Evolutionary conservation across 257 asterid genomes (phyloP).

Genomic region (Fraxinus quadrangulata): DNA sequence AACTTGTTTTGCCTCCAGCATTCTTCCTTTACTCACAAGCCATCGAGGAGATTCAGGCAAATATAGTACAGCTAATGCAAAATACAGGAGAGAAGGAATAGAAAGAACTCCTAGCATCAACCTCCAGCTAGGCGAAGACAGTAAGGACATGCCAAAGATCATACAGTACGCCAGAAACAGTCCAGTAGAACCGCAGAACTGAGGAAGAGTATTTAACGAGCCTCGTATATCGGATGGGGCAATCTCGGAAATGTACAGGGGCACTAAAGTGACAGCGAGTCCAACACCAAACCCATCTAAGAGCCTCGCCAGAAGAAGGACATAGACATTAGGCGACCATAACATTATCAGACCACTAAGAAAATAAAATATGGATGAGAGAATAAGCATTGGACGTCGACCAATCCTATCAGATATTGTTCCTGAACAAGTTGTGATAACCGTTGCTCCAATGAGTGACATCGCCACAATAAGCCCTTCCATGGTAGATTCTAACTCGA

Average conservation of each 20-base stretch:
- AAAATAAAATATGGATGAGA: slow-evolving; percentile 25
- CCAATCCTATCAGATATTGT: slow-evolving; percentile 27
- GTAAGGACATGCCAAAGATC: slow-evolving; percentile 34
- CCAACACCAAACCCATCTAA: slow-evolving; percentile 29
- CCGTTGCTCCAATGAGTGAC: slow-evolving; percentile 29
- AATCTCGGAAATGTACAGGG: slow-evolving; percentile 28
- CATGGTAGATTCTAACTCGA: slow-evolving; percentile 5
- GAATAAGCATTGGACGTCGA: slow-evolving; percentile 30
- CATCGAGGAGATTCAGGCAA: slow-evolving; percentile 35
- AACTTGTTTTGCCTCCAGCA: slow-evolving; percentile 33
- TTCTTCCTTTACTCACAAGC: slow-evolving; percentile 35
- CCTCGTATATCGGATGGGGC: slow-evolving; percentile 34
- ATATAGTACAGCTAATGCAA: slow-evolving; percentile 13
- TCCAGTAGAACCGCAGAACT: slow-evolving; percentile 27
- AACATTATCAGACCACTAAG: slow-evolving; percentile 26
- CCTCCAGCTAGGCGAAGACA: slow-evolving; percentile 30
- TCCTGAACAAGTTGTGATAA: slow-evolving; percentile 28
- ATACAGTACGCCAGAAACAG: slow-evolving; percentile 32
- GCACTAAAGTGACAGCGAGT: slow-evolving; percentile 23
- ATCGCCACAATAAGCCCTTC: slow-evolving; percentile 31
- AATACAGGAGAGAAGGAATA: slow-evolving; percentile 25
- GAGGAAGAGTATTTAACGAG: slow-evolving; percentile 28
- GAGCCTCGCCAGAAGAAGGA: slow-evolving; percentile 28
- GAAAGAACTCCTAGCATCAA: slow-evolving; percentile 30
- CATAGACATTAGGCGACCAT: slow-evolving; percentile 30